Percentiles rank a stretch among this genome's conserved stretches.
phyloP scores from a whole-genome alignment of 2,329 filamentous ascomycete genomes.

The Nigrograna mackinnonii region DNA sequence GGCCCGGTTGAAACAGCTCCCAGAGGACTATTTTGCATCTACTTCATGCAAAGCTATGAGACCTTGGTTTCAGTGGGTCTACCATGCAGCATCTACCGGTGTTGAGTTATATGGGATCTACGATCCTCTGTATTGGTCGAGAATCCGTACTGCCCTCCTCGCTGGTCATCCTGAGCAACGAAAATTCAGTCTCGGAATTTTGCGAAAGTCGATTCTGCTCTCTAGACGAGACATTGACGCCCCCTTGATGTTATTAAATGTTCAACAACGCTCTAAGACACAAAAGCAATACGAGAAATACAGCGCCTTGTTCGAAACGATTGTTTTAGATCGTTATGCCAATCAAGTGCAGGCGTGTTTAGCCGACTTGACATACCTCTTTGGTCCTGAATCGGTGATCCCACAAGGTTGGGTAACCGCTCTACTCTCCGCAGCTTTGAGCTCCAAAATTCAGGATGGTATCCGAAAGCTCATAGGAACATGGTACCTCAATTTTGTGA shows the following conservation, averaged over 20 bases:
- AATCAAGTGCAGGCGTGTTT: slow-evolving; percentile 53
- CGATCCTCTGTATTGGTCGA: slow-evolving; percentile 44
- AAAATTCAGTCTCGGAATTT: slow-evolving; percentile 50
- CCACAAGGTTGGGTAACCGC: slow-evolving; percentile 46
- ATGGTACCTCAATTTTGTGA: slow-evolving; percentile 45
- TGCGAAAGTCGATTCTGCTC: slow-evolving; percentile 43
- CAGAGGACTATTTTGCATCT: slow-evolving; percentile 15
- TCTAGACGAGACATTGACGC: slow-evolving; percentile 29
- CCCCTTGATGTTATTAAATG: slow-evolving; percentile 21
- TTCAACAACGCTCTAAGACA: slow-evolving; percentile 17
- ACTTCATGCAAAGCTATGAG: slow-evolving; percentile 28
- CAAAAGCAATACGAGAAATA: slow-evolving; percentile 46
- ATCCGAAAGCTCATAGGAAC: slow-evolving; percentile 50
- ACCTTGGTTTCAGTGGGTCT: slow-evolving; percentile 42
- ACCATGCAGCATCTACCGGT: slow-evolving; percentile 16
- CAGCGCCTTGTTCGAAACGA: slow-evolving; percentile 51
- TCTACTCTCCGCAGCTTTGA: slow-evolving; percentile 46
- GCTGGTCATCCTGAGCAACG: slow-evolving; percentile 49
- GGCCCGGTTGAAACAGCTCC: slow-evolving; percentile 20
- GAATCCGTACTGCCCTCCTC: slow-evolving; percentile 42
- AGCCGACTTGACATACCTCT: slow-evolving; percentile 44
- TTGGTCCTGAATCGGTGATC: slow-evolving; percentile 38
- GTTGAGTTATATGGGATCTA: slow-evolving; percentile 24
- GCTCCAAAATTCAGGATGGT: slow-evolving; percentile 47
- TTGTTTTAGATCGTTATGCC: slow-evolving; percentile 52